Evolutionary conservation across 345 rosid genomes (phyloP).

Genomic region (Microcos paniculata): DNA sequence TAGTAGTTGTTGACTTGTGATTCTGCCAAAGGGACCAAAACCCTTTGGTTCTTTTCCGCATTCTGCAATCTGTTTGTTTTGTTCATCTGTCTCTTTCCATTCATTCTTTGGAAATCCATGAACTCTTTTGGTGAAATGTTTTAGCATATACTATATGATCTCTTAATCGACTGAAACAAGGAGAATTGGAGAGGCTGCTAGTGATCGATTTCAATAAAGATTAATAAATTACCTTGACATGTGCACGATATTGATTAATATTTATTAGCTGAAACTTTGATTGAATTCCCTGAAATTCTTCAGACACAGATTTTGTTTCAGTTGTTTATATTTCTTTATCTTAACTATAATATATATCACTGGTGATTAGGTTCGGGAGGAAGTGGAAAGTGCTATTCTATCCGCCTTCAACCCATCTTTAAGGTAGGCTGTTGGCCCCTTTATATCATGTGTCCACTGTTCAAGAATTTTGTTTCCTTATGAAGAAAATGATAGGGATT

Average conservation of each 20-base stretch:
- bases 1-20: not conserved
- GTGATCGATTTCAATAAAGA: too few species aligned
- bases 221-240: too few species aligned
- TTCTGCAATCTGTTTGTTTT: not conserved
- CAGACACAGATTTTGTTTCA: not conserved
- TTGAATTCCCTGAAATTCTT: not conserved
- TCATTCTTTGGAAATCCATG: not conserved
- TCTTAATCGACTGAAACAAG: too few species aligned
- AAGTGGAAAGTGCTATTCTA: constrained; percentile 28
- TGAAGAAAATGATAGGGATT: not conserved
- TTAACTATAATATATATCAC: not conserved
- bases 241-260: not conserved
- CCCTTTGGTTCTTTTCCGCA: not conserved
- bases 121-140: not conserved
- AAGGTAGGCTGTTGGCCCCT: constrained; percentile 29
- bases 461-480: not conserved
- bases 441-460: not conserved
- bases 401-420: constrained; percentile 12
- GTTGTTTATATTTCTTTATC: not conserved
- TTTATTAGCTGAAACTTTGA: not conserved
- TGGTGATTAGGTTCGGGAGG: constrained; percentile 49
- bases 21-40: not conserved
- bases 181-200: too few species aligned
- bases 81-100: not conserved
- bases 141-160: not conserved